Conservation (phyloP, 805 yeast genomes). For the Kregervanrija delftensis region DNA sequence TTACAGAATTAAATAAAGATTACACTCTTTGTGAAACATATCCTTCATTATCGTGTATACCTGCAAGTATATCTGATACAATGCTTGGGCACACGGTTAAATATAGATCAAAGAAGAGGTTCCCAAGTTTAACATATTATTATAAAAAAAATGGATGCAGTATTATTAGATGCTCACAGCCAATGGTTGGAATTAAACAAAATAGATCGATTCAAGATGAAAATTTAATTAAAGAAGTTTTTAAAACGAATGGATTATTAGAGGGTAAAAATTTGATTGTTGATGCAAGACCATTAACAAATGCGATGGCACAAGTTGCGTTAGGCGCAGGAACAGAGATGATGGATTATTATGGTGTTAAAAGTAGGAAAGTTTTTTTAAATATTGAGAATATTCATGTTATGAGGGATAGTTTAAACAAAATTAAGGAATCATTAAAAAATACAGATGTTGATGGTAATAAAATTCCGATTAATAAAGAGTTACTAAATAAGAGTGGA, state of each 20-base stretch:
- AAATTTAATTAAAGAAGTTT: slow-evolving; percentile 66
- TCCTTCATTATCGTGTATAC: slow-evolving; percentile 64
- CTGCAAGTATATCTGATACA: slow-evolving; percentile 71
- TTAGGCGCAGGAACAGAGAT: slow-evolving; percentile 97
- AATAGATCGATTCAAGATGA: slow-evolving; percentile 90
- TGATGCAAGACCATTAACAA: slow-evolving; percentile 88
- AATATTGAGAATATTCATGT: slow-evolving; percentile 95
- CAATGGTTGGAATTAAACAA: slow-evolving; percentile 84
- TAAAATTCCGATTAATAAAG: slow-evolving; percentile 40
- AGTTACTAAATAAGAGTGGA: slow-evolving; percentile 53
- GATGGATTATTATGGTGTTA: slow-evolving; percentile 72
- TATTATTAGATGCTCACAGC: slow-evolving; percentile 88
- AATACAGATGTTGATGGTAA: slow-evolving; percentile 53
- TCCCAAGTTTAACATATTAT: slow-evolving; percentile 77
- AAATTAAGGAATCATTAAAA: slow-evolving; percentile 53
- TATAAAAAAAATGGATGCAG: slow-evolving; percentile 65
- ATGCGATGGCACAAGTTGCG: slow-evolving; percentile 95
- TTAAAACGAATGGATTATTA: slow-evolving; percentile 45
- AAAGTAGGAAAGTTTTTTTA: slow-evolving; percentile 54
- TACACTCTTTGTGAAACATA: slow-evolving; percentile 71
- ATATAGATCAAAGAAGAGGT: slow-evolving; percentile 76
- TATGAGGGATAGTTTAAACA: slow-evolving; percentile 76
- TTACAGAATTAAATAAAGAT: slow-evolving; percentile 54
- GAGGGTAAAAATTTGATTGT: slow-evolving; percentile 53
- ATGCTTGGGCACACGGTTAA: slow-evolving; percentile 78